phyloP scores from a whole-genome alignment of 805 yeast species.

The Lipomyces oligophaga region DNA sequence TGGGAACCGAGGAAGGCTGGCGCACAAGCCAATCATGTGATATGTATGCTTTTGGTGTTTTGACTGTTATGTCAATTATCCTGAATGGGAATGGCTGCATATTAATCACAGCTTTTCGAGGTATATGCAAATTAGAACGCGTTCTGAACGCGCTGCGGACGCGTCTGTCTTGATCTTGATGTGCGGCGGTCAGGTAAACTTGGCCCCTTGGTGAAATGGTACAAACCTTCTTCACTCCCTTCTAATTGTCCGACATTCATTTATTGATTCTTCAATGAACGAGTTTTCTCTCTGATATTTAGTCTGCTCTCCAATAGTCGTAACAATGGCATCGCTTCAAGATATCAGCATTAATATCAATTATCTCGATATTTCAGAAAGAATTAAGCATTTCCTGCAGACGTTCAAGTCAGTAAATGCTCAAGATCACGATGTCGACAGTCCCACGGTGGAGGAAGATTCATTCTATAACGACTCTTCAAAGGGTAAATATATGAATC shows the following conservation, averaged over 20 bases:
- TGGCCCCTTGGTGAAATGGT: neutral
- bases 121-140: too few relatives aligned
- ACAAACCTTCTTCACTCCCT: constrained; percentile 1
- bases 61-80: too few relatives aligned
- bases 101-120: too few relatives aligned
- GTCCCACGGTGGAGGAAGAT: constrained; percentile 28
- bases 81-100: too few relatives aligned
- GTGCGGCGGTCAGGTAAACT: too few relatives aligned
- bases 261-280: neutral
- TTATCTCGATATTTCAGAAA: constrained; percentile 50
- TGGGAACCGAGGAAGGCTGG: too few relatives aligned
- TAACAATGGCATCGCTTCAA: constrained; percentile 47
- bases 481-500: constrained; percentile 58
- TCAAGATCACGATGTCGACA: constrained; percentile 34
- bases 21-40: too few relatives aligned
- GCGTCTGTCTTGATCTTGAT: too few relatives aligned
- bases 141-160: too few relatives aligned
- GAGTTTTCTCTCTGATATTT: neutral
- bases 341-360: constrained; percentile 60
- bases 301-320: neutral
- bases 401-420: constrained; percentile 24
- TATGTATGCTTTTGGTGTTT: too few relatives aligned
- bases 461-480: constrained; percentile 45
- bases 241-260: neutral
- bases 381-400: constrained; percentile 23